Base-by-base conservation (phyloP, 2,329 filamentous ascomycete species). In the Fusarium sp. region DNA sequence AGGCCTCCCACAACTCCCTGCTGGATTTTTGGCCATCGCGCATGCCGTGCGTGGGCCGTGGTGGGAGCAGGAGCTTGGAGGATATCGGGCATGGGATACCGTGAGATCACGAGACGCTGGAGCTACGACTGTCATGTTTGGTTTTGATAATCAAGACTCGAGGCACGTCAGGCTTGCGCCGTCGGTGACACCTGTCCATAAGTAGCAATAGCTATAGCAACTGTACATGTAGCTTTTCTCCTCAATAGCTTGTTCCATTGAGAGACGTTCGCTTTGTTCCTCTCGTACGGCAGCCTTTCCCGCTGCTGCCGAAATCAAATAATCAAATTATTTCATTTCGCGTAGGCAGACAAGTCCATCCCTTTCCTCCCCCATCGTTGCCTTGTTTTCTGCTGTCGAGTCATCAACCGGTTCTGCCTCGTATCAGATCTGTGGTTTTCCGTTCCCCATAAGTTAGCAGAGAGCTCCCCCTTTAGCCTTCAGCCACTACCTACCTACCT, bases 151-250 rank as follows among this genome's bases (percentile, higher is more conserved):
- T 1, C 48, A 41, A 2, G 63, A 67, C 37, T 44, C 57, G 9
- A 44, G 61, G 23, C 64, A 53, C 13, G 63, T 67, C 4, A 67
- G 63, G n/a, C 45, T 67, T 35, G 63, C 57, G 4, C 64, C 64
- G 1, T 54, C 64, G 5, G 57, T 67, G 3, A 32, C 48, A 13
- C 61, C 64, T 9, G 65, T 67, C 4, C 53, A 35, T 6, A 37
- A 43, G 41, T 62, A 23, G 54, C 4, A 11, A 2, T 5, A 4
- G 27, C 45, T 4, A 8, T 25, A 25, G 23, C 23, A 25, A 25
- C 4, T 8, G 15, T 31, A 36, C 36, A 43, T 32, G 42, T 35
- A 35, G 10, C 33, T 19, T 14, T 27, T 21, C 25, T 23, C 17
- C 23, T 31, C 32, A 25, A 13, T 42, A 33, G n/a, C 21, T 6